Evolutionary conservation across 2,329 filamentous ascomycete species (phyloP), one percentile per base, ranked within the genome.

Genomic region (Talaromyces sp.): DNA sequence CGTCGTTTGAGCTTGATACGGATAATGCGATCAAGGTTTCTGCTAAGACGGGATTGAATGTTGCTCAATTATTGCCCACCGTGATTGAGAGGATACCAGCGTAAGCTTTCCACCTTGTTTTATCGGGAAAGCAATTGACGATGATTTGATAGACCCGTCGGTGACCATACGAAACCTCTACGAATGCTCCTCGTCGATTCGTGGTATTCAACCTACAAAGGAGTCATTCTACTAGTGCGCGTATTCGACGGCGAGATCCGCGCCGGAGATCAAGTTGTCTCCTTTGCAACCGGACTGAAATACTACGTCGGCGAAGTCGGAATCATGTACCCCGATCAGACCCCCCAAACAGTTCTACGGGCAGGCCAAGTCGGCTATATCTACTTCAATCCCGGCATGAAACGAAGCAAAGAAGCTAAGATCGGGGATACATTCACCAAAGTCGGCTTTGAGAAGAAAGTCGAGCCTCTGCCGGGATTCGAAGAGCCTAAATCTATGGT

Each of bases 401-500:
- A 98, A 82, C 89, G 87, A 70, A 96, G 93, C 65, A 90, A 96
- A 75, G 95, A 99, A 74, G 94, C 95, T 59, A 96, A 97, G 78
- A 89, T 98, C 31, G 95, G 95, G 60, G 95, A 99, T 73, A 99
- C 95, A 0, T 97, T 93, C 72, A 98, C 95, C 0, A 91, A 86
- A 1, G 85, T 93, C 2, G 93, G 92, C 1, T 88, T 82, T 25
- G 91, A 97, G 78, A 86, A 87, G 66, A 73, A 84, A 0, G 93
- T 99, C 1, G 85, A 93, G 76, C 88, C 91, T 13, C 89, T 93
- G 63, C 92, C 93, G 0, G 95, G 94, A 2, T 99, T 99, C 67
- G 94, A 97, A 75, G 95, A 99, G 77, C 94, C 95, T 1, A 96
- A 99, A 77, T 91, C 93, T 5, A 99, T 99, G 95, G 95, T 99